Evolutionary conservation across 352 stramenopile genomes (phyloP), one percentile per base, ranked within the genome.

Genomic region (Globisporangium viniferum): DNA sequence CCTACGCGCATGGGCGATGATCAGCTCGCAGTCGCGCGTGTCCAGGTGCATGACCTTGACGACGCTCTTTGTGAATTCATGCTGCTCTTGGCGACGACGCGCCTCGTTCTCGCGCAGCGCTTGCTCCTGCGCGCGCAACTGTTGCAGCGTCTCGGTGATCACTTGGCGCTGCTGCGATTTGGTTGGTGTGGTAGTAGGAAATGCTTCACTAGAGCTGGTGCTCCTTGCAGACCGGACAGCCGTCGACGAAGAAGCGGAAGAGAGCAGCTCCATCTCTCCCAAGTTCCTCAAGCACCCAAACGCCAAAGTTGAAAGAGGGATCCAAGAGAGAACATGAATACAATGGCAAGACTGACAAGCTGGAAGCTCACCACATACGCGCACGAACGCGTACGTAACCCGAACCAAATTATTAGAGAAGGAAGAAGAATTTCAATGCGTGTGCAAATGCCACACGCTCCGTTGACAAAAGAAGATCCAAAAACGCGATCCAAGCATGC

Each of bases 41-140:
- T 88, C 78, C n/a, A 88, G 63, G 24, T 86, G 79, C 72, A 80
- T 77, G 59, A 90, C 56, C 12, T 80, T 74, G 59, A 86, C 66
- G 29, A 89, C 57, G 57, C 77, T 81, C n/a, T 78, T 78, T 59
- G 80, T 90, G 49, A 61, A 69, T 3, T 83, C 69, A 20, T 71
- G 66, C 63, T 86, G 73, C 12, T 35, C 54, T 14, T 77, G 70
- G 9, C 62, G 71, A n/a, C 55, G 57, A 15, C 67, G 68, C 2
- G 41, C 67, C 31, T 70, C 31, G 3, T 33, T 31, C 64, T 78
- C 77, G 55, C 68, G 49, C 9, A 54, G 61, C 33, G 67, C 31
- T 27, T 59, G 27, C 15, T 63, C 35, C 2, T 75, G 60, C 1
- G 35, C 64, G 3, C 68, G 73, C 33, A 77, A 67, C 9, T 67